Conservation (phyloP, 2,329 filamentous ascomycete species). For the Microsporum ferrugineum region DNA sequence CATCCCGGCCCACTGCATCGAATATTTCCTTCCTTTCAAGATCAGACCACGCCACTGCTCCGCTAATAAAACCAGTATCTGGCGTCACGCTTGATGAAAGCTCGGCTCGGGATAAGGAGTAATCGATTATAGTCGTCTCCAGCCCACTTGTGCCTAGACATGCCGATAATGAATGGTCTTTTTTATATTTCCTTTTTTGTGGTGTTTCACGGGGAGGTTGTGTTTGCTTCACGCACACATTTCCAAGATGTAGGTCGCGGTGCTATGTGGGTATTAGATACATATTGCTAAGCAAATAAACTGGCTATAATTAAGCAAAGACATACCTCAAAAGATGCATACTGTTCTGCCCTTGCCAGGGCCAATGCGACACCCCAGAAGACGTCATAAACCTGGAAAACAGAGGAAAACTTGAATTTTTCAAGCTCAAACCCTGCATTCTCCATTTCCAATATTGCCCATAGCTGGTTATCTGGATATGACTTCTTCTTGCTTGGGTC, state of each 20-base stretch:
- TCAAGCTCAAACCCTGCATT: constrained; percentile 51
- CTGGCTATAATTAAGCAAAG: neutral
- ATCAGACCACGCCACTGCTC: constrained; percentile 31
- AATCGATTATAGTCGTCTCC: constrained; percentile 56
- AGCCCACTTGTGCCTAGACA: constrained; percentile 44
- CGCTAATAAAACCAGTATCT: constrained; percentile 17
- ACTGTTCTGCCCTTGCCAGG: constrained; percentile 50
- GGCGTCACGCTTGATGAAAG: constrained; percentile 22
- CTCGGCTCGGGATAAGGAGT: constrained; percentile 53
- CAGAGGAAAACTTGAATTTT: constrained; percentile 31
- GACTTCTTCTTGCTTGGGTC: constrained; percentile 44
- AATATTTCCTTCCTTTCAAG: constrained; percentile 35
- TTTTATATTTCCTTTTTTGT: neutral
- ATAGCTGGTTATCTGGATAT: constrained; percentile 47
- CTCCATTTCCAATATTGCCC: constrained; percentile 56
- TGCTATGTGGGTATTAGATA: constrained; percentile 31
- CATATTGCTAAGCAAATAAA: constrained; percentile 10
- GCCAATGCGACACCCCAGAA: constrained; percentile 57
- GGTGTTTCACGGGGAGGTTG: constrained; percentile 5
- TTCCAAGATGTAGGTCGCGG: constrained; percentile 55
- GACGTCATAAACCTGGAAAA: constrained; percentile 48
- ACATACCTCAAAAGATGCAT: constrained; percentile 45
- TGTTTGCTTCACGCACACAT: constrained; percentile 46
- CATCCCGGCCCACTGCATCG: constrained; percentile 31
- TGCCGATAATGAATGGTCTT: constrained; percentile 16